Evolutionary conservation across 495 filamentous ascomycete genomes (phyloP).

Genomic region (Aspergillus conjunctus): DNA sequence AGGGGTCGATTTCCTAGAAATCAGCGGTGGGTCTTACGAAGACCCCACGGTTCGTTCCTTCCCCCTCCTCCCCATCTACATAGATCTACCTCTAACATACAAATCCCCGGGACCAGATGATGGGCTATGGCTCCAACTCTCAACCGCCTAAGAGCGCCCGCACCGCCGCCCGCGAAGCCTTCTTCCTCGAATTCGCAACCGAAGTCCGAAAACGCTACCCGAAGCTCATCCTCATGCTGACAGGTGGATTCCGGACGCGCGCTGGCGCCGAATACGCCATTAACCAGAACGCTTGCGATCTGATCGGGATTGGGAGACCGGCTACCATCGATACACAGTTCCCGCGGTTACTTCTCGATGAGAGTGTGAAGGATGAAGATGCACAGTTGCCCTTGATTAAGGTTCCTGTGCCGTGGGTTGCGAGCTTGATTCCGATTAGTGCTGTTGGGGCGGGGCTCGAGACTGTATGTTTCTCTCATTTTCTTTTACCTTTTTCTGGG

Average conservation of each 20-base stretch:
- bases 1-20: conserved; percentile 64
- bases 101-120: conserved; percentile 29
- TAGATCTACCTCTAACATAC: not conserved
- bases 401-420: conserved; percentile 36
- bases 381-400: conserved; percentile 44
- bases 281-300: conserved; percentile 53
- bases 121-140: conserved; percentile 24
- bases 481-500: conserved; percentile 13
- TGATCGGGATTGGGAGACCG: conserved; percentile 60
- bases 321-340: conserved; percentile 51
- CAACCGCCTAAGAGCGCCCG: conserved; percentile 23
- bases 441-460: conserved; percentile 49
- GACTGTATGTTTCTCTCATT: conserved; percentile 35
- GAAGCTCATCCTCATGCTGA: conserved; percentile 50
- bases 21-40: conserved; percentile 62
- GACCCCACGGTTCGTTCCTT: conserved; percentile 41
- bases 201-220: conserved; percentile 48
- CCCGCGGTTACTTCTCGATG: conserved; percentile 55
- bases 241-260: conserved; percentile 58
- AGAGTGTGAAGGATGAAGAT: conserved; percentile 50
- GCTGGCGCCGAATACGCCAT: conserved; percentile 57
- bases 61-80: not conserved
- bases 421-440: conserved; percentile 38
- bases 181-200: conserved; percentile 61
- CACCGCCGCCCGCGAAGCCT: conserved; percentile 58